phyloP scores from a whole-genome alignment of 2,329 filamentous ascomycete species.

The Scedosporium minutisporum region DNA sequence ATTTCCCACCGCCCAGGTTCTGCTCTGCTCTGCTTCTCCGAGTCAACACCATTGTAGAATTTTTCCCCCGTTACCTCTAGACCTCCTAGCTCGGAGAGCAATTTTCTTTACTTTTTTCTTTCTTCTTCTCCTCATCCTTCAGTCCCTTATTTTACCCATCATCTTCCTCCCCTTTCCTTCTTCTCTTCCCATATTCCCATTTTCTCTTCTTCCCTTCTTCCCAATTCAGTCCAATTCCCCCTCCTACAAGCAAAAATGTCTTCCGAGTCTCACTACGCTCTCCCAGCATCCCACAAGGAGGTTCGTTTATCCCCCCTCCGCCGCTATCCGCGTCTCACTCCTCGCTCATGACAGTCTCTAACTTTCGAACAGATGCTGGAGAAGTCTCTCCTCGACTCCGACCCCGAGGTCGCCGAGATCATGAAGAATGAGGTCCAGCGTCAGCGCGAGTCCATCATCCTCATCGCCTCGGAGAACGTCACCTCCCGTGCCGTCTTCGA shows the following conservation, averaged over 20 bases:
- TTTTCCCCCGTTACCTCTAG: not conserved
- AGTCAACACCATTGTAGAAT: not conserved
- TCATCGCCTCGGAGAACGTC: constrained; percentile 99
- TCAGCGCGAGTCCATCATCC: constrained; percentile 95
- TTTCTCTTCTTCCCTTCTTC: not conserved
- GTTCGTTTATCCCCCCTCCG: constrained; percentile 23
- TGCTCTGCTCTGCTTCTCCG: not conserved
- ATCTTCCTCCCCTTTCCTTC: not conserved
- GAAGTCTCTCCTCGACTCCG: constrained; percentile 82
- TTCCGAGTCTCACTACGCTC: constrained; percentile 33
- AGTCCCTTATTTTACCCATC: not conserved
- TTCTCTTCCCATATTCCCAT: constrained; percentile 1
- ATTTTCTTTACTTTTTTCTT: not conserved
- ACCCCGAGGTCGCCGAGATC: constrained; percentile 90
- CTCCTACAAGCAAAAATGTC: constrained; percentile 25
- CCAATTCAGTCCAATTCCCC: constrained; percentile 1
- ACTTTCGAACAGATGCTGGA: constrained; percentile 68
- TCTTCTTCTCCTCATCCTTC: not conserved
- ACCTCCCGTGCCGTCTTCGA: constrained; percentile 97
- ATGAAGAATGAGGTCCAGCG: constrained; percentile 96
- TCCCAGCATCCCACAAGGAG: constrained; percentile 45
- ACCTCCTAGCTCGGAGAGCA: constrained; percentile 3
- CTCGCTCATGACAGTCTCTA: constrained; percentile 17
- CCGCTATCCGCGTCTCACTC: constrained; percentile 7
- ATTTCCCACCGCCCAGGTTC: constrained; percentile 1